Base-by-base conservation (phyloP, 106 monocot species). In the Phalaenopsis equestris region DNA sequence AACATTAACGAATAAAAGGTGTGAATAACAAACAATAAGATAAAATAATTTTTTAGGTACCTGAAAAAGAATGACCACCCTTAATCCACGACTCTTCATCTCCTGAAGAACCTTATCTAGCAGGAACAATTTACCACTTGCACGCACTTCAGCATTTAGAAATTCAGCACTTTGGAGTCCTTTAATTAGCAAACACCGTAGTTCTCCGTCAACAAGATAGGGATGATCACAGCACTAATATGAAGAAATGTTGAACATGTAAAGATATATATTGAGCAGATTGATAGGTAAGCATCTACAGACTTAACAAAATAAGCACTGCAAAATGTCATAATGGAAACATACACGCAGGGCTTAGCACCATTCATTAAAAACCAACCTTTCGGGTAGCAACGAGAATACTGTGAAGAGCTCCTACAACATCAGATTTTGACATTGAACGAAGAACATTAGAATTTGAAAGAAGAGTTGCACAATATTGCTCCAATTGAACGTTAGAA, bases 201-300 rank as follows among this genome's bases (percentile, higher is more conserved):
- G 78, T 11, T 55, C 82, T 55, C 81, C 73, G 73, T 91, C 88
- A 79, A 99, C 87, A 46, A 99, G 77, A 83, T 91, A 99, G 65
- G 98, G 98, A 82, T 99, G 98, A 73, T 99, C 98, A 81, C 98
- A 99, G 41, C 98, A 99, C 98, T 99, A 88, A 58, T 36, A 75
- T 7, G 78, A 80, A 70, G 79, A 55, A 47, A 77, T 61, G 36
- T 55, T 41, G 10, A 55, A 78, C 18, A 58, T 72, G 56, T 17
- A 68, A 56, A 79, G 3, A 72, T 6, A 67, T 70, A 70, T 39
- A 39, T 37, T 70, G 30, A 70, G 39, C 70, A 70, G 23, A 70
- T 37, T 70, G 38, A 70, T 70, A 70, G 70, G 38, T 39, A 70
- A 21, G 11, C 38, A 70, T 39, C 12, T 38, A 70, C 70, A 70